Percentiles rank a stretch among this genome's conserved stretches.
These are phyloP conservation scores for Iberis pinnata DNA, from an alignment of 345 rosid genomes.

Conservation along the genomic window DNA sequence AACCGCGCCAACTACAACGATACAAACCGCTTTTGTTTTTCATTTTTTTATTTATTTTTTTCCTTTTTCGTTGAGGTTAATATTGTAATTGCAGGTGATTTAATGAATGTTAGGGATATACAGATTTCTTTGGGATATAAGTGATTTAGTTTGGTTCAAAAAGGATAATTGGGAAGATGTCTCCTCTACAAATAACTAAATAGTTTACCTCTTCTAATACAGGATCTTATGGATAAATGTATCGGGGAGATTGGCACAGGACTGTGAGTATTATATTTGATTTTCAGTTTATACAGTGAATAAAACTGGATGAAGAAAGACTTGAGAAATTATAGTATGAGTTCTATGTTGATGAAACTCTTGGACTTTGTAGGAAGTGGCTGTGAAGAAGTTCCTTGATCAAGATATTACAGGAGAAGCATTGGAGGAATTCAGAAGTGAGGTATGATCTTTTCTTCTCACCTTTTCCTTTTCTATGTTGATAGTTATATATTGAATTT, in stretches of 20 bases:
- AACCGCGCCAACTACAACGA: too few species aligned
- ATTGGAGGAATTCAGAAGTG: constrained; percentile 84
- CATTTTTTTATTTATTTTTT: too few species aligned
- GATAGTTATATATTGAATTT: constrained; percentile 1
- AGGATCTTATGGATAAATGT: constrained; percentile 99
- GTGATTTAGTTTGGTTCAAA: too few species aligned
- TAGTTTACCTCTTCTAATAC: constrained; percentile 30
- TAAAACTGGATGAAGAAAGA: constrained; percentile 13
- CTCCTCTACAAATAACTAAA: not conserved
- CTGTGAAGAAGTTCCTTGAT: constrained; percentile 88
- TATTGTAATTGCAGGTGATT: too few species aligned
- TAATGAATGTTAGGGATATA: too few species aligned
- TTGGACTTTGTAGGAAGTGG: constrained; percentile 67
- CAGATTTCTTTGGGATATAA: too few species aligned
- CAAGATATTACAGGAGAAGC: constrained; percentile 77
- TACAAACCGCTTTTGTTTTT: too few species aligned
- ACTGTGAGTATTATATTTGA: constrained; percentile 60
- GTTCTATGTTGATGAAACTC: constrained; percentile 23
- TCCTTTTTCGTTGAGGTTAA: too few species aligned
- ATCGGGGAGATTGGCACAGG: constrained; percentile 97
- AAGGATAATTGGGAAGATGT: too few species aligned
- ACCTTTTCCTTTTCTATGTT: not conserved
- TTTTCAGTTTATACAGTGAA: not conserved
- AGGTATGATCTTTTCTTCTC: constrained; percentile 42
- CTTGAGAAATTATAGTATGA: constrained; percentile 16